Evolutionary conservation across 2,329 filamentous ascomycete genomes (phyloP), one percentile per base, ranked within the genome.

Genomic region (Botrytis aclada): DNA sequence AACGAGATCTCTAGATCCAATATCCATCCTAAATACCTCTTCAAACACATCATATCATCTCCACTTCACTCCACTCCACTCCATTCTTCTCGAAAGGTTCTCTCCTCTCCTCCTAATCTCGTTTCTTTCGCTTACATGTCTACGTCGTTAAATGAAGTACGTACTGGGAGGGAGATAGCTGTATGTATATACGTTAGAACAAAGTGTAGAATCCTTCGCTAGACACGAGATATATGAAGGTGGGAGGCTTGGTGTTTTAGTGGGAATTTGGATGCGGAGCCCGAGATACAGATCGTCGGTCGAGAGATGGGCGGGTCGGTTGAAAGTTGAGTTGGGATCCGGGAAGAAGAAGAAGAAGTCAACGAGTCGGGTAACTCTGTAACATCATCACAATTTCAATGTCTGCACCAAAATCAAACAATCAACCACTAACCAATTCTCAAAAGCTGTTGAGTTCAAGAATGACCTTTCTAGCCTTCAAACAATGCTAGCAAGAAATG

Each of bases 91-190:
- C 16, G 12, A n/a, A 51, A 25, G 10, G 29, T 54, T 9, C n/a
- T 8, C 12, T 18, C 14, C n/a, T n/a, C n/a, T n/a, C n/a, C n/a
- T 29, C 51, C 14, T 6, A 7, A 56, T 29, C 25, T 29, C 51
- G 4, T 0, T 54, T 3, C n/a, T 4, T 2, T 29, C 51, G 51
- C 51, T 54, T 61, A 4, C 58, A 22, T 34, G 10, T 4, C 5
- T 7, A 18, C 2, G 1, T 8, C n/a, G 29, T 18, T 6, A 3
- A 1, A 14, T n/a, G 5, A 51, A 54, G 6, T 4, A 16, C n/a
- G n/a, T n/a, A 29, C 3, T 14, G 6, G n/a, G 6, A 54, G 6
- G 18, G 18, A 0, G 14, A 54, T 8, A 4, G 5, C 51, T 7
- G 25, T 29, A 29, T 7, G 25, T 29, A 29, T 51, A 51, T 54